phyloP scores from a whole-genome alignment of 2,329 filamentous ascomycete genomes.

The Cyclaneusma minus region DNA sequence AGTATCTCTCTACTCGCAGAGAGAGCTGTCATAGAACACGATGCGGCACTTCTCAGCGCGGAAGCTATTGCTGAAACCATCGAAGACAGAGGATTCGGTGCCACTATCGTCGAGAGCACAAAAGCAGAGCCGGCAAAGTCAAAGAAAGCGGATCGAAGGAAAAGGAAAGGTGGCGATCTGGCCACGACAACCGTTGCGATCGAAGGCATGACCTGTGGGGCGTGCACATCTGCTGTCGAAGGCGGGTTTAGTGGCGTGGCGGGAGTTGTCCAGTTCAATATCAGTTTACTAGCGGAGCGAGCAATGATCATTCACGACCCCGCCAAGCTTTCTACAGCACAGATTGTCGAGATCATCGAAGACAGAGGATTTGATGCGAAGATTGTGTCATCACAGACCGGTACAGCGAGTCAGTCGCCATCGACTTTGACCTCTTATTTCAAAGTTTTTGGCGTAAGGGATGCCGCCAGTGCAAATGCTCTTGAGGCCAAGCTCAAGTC shows the following conservation, averaged over 20 bases:
- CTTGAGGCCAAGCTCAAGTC: constrained; percentile 54
- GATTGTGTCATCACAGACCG: constrained; percentile 60
- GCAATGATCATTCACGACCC: constrained; percentile 78
- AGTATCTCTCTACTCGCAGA: constrained; percentile 75
- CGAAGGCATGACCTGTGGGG: constrained; percentile 94
- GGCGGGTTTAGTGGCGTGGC: constrained; percentile 62
- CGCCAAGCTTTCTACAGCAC: constrained; percentile 49
- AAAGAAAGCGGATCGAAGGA: constrained; percentile 15
- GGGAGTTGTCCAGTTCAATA: constrained; percentile 80
- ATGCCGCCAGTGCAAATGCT: constrained; percentile 53
- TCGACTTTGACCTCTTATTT: constrained; percentile 52
- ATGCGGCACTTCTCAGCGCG: constrained; percentile 36
- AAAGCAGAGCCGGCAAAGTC: constrained; percentile 25
- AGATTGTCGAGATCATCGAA: constrained; percentile 72
- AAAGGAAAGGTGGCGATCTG: constrained; percentile 23
- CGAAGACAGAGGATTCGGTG: constrained; percentile 65
- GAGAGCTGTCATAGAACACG: constrained; percentile 72
- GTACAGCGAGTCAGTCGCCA: constrained; percentile 36
- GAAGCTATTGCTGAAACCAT: constrained; percentile 41
- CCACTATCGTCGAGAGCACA: constrained; percentile 59
- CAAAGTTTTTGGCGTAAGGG: constrained; percentile 67
- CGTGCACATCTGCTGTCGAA: constrained; percentile 86
- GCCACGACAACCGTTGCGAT: constrained; percentile 75
- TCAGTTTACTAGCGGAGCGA: constrained; percentile 83
- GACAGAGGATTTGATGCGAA: constrained; percentile 79